Base-by-base conservation (phyloP, 805 yeast genomes). In the Pichia membranifaciens region DNA sequence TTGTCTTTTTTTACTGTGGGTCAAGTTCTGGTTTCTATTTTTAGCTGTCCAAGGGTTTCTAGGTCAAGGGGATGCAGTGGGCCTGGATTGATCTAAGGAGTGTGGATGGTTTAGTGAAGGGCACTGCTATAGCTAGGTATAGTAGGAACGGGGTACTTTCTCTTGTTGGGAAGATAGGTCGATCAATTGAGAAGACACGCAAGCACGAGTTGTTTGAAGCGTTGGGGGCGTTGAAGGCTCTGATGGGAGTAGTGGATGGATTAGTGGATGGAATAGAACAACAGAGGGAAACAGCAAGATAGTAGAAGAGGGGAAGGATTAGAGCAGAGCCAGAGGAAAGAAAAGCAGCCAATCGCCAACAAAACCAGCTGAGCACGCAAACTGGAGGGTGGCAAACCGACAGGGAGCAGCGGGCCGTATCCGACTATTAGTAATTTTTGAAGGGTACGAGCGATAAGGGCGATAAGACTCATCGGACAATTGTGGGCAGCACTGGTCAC, bases 391-490 rank as follows among this genome's bases (percentile, higher is more conserved):
- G 36, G 36, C 36, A 33, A 33, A 33, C 36, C 17, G 20, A 9
- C 9, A 33, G 20, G 16, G 36, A 33, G 36, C 36, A 33, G 20
- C 33, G 13, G 36, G 20, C 17, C 16, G 36, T 8, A 25, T 25
- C 29, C 10, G 29, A 25, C 29, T 25, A 25, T 25, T 25, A 25
- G 29, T 25, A 25, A 25, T 25, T 25, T 25, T 25, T 25, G 29
- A 25, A 8, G 29, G 10, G 29, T 25, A 25, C 29, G 29, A 25
- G 33, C 45, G 45, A 42, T 42, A 42, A 42, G 39, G 21, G 45
- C 45, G 45, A 42, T 42, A 42, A 42, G 44, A 25, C 29, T 25
- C 29, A 25, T 25, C 29, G 29, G 33, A 28, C 36, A 36, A 10
- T 36, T 20, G 12, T 36, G 15, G 22, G 22, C 36, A 12, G 20